Conservation (phyloP, 805 yeast genomes). For the Candida morakotiae region DNA sequence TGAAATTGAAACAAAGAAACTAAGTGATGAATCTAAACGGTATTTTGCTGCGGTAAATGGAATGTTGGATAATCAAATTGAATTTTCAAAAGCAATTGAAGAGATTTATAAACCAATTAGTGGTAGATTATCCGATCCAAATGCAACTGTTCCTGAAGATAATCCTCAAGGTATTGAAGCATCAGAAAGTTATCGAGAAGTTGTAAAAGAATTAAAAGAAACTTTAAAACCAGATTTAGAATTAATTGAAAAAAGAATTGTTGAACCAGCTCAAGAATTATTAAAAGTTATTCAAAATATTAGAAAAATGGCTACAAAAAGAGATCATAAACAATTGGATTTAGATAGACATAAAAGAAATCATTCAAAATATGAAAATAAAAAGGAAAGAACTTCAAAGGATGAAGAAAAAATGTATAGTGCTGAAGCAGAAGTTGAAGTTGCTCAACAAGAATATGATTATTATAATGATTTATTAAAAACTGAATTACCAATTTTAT, state of each 20-base stretch:
- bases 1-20: slow-evolving; percentile 82
- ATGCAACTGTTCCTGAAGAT: slow-evolving; percentile 80
- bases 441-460: slow-evolving; percentile 93
- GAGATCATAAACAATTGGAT: slow-evolving; percentile 93
- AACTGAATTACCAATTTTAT: slow-evolving; percentile 81
- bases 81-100: slow-evolving; percentile 92
- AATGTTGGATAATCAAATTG: slow-evolving; percentile 90
- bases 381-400: slow-evolving; percentile 78
- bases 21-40: slow-evolving; percentile 85
- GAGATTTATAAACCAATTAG: slow-evolving; percentile 95
- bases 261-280: slow-evolving; percentile 88
- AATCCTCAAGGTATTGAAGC: slow-evolving; percentile 97
- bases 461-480: slow-evolving; percentile 94
- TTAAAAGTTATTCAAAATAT: slow-evolving; percentile 76
- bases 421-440: slow-evolving; percentile 83
- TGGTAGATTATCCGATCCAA: slow-evolving; percentile 89
- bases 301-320: slow-evolving; percentile 90
- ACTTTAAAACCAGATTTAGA: slow-evolving; percentile 90
- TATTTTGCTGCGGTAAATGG: slow-evolving; percentile 90
- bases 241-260: slow-evolving; percentile 83
- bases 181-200: slow-evolving; percentile 83
- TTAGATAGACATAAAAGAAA: slow-evolving; percentile 78
- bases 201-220: slow-evolving; percentile 81
- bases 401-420: slow-evolving; percentile 88
- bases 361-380: slow-evolving; percentile 68